Percentiles rank a stretch among this genome's conserved stretches.
phyloP scores from a whole-genome alignment of 2,329 filamentous ascomycete species.

The Trichoderma sp. region DNA sequence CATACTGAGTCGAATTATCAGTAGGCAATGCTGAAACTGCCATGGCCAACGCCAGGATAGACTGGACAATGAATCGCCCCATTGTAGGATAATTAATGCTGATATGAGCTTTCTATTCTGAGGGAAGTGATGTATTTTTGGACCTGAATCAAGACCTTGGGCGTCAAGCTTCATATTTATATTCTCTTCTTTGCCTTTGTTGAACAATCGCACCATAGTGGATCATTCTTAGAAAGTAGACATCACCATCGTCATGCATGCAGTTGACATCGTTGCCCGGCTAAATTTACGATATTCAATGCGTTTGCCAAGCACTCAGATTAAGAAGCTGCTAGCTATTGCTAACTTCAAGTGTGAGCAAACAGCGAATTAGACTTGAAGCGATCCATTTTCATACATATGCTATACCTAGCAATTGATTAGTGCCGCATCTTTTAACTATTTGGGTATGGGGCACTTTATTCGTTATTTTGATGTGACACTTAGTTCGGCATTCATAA shows the following conservation, averaged over 20 bases:
- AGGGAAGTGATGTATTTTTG: neutral
- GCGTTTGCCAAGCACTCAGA: neutral
- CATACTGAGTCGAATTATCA: neutral
- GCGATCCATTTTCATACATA: neutral
- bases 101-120: neutral
- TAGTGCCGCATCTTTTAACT: neutral
- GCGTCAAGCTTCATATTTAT: neutral
- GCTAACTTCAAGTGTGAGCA: neutral
- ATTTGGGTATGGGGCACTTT: neutral
- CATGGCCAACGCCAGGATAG: neutral
- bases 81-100: neutral
- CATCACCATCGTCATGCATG: neutral
- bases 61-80: neutral
- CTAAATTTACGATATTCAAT: neutral
- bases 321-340: neutral
- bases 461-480: no score
- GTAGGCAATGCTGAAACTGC: neutral
- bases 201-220: conserved; percentile 3
- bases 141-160: no score
- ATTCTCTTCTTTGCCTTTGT: neutral
- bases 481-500: neutral
- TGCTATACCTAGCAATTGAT: neutral
- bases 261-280: neutral
- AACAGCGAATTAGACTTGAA: neutral
- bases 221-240: conserved; percentile 11